Percentiles rank a stretch among this genome's conserved stretches.
phyloP scores from a whole-genome alignment of 352 stramenopile genomes.

The Plasmopara muralis region DNA sequence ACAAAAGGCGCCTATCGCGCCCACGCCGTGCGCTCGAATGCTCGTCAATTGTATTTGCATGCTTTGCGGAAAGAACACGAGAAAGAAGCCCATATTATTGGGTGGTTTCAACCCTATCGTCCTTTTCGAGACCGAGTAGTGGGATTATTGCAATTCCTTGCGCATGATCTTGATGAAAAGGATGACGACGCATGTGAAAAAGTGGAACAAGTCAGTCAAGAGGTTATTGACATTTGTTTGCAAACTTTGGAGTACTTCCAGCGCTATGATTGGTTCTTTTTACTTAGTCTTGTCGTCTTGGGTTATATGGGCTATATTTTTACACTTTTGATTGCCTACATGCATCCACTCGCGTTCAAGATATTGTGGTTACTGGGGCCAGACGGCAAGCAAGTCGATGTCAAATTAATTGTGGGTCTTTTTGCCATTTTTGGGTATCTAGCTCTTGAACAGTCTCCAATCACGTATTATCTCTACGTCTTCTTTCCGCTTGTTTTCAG shows the following conservation, averaged over 20 bases:
- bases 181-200: constrained; percentile 9
- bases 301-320: constrained; percentile 78
- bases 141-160: constrained; percentile 24
- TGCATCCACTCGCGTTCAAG: constrained; percentile 34
- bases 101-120: constrained; percentile 52
- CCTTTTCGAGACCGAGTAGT: constrained; percentile 42
- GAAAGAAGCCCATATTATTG: constrained; percentile 48
- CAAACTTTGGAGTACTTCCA: constrained; percentile 73
- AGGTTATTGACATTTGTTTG: constrained; percentile 70
- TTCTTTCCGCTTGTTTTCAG: constrained; percentile 65
- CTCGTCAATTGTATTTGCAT: constrained; percentile 60
- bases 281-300: constrained; percentile 63
- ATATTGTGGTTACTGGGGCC: constrained; percentile 25
- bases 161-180: constrained; percentile 10
- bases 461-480: constrained; percentile 75
- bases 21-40: constrained; percentile 63
- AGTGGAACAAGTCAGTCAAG: constrained; percentile 50
- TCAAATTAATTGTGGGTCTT: constrained; percentile 15
- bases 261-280: constrained; percentile 79
- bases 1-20: constrained; percentile 54
- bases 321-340: constrained; percentile 47
- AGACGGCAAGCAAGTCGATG: constrained; percentile 21
- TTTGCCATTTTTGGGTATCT: constrained; percentile 46
- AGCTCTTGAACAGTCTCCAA: constrained; percentile 52
- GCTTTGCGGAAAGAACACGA: constrained; percentile 59